phyloP scores from a whole-genome alignment of 1,284 basidiomycete genomes.

The Ustilago sp. region DNA sequence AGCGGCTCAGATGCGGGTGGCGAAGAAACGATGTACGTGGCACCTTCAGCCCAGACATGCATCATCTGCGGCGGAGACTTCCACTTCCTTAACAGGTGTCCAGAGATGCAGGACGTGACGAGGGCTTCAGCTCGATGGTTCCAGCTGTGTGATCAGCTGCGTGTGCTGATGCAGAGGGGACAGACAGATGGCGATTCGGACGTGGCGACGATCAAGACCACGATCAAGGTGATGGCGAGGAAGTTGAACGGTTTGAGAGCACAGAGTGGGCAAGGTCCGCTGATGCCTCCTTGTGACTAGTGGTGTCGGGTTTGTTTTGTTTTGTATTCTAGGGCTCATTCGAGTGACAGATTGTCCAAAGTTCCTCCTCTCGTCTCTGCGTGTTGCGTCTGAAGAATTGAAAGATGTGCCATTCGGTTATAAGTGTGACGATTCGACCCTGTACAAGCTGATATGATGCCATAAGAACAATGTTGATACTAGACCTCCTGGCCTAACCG shows the following conservation, averaged over 20 bases:
- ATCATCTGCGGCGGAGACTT: slow-evolving; percentile 46
- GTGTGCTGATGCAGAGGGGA: slow-evolving; percentile 25
- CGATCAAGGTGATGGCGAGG: slow-evolving; percentile 42
- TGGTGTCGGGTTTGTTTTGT: background rate
- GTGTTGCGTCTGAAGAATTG: background rate
- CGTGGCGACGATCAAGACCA: slow-evolving; percentile 38
- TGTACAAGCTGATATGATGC: background rate
- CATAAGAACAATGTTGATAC: background rate
- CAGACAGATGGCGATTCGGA: slow-evolving; percentile 29
- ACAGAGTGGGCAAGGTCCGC: slow-evolving; percentile 14
- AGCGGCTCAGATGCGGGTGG: background rate
- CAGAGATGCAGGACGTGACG: slow-evolving; percentile 36
- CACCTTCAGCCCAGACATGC: slow-evolving; percentile 31
- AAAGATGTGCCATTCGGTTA: background rate
- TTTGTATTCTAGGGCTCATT: background rate
- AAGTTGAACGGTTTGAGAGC: slow-evolving; percentile 28
- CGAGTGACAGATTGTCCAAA: background rate
- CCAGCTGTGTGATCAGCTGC: slow-evolving; percentile 36
- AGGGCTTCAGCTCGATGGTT: slow-evolving; percentile 34
- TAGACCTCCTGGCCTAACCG: slow-evolving; percentile 7
- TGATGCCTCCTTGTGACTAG: slow-evolving; percentile 27
- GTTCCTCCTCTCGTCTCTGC: background rate
- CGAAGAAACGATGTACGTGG: slow-evolving; percentile 12
- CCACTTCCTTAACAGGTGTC: slow-evolving; percentile 45
- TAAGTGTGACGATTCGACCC: background rate